Percentiles rank a stretch among this genome's conserved stretches.
Conservation (phyloP, 2,329 filamentous ascomycete genomes). For the Venturia asperata region DNA sequence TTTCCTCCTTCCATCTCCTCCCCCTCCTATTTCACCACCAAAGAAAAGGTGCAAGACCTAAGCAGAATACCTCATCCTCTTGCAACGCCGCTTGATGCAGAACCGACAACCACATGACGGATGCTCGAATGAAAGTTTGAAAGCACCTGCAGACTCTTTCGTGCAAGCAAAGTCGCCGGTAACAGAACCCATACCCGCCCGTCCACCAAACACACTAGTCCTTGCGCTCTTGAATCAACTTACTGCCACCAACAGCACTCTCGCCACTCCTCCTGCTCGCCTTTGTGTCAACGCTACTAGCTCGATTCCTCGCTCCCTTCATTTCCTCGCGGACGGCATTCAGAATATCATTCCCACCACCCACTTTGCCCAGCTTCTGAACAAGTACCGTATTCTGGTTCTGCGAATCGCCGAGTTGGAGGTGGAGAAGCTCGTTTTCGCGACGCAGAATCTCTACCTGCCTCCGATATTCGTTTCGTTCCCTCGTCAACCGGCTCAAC, state of each 20-base stretch:
- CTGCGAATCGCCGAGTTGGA: conserved; percentile 50
- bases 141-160: not conserved
- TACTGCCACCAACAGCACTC: not conserved
- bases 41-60: not conserved
- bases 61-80: not conserved
- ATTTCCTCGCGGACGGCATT: conserved; percentile 15
- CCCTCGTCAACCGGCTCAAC: conserved; percentile 41
- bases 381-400: conserved; percentile 50
- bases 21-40: too few relatives aligned
- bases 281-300: conserved; percentile 13
- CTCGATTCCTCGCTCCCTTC: conserved; percentile 4
- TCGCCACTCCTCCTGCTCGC: conserved; percentile 11
- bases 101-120: not conserved
- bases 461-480: conserved; percentile 40
- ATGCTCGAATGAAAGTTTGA: not conserved
- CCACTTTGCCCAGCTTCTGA: conserved; percentile 38
- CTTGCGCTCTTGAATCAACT: not conserved
- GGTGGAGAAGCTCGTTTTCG: conserved; percentile 45
- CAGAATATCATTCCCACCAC: conserved; percentile 30
- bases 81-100: not conserved
- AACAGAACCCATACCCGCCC: not conserved
- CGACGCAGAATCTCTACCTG: conserved; percentile 41
- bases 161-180: not conserved
- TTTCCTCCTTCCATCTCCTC: too few relatives aligned
- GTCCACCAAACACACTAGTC: not conserved